A percentile compares a stretch with the other conserved stretches of the same genome.
Evolutionary conservation across 2,329 filamentous ascomycete genomes (phyloP).

Genomic region (Talaromyces sp.): DNA sequence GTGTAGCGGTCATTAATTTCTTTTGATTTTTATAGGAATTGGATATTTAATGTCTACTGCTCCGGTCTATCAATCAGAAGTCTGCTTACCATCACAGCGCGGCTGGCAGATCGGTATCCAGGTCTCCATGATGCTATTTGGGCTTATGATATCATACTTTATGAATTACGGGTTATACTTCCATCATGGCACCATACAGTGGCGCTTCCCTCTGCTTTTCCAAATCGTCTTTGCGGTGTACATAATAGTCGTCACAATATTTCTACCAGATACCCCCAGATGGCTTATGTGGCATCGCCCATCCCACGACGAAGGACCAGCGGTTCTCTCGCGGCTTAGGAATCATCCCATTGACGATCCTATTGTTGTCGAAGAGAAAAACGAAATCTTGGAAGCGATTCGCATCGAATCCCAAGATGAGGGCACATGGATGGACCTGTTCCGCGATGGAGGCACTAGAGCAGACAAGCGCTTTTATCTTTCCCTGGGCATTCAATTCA

Average conservation of each 20-base stretch:
- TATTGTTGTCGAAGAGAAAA: neutral
- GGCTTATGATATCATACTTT: slow-evolving; percentile 18
- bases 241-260: slow-evolving; percentile 31
- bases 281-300: slow-evolving; percentile 39
- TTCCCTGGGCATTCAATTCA: slow-evolving; percentile 13
- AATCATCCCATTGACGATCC: neutral
- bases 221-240: slow-evolving; percentile 38
- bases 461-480: slow-evolving; percentile 5
- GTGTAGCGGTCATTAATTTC: neutral
- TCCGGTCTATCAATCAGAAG: slow-evolving; percentile 25
- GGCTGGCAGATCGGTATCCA: slow-evolving; percentile 17
- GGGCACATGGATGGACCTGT: slow-evolving; percentile 6
- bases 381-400: slow-evolving; percentile 2
- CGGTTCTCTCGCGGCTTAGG: slow-evolving; percentile 20
- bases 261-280: slow-evolving; percentile 41
- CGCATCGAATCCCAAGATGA: slow-evolving; percentile 3
- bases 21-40: slow-evolving; percentile 9
- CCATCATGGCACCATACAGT: slow-evolving; percentile 21
- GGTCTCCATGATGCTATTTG: slow-evolving; percentile 3
- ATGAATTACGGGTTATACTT: slow-evolving; percentile 7
- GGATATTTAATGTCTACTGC: slow-evolving; percentile 17
- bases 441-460: slow-evolving; percentile 1
- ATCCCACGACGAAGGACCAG: slow-evolving; percentile 29
- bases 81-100: slow-evolving; percentile 19
- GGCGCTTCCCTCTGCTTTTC: slow-evolving; percentile 38